Base-by-base conservation (phyloP, 2,329 filamentous ascomycete genomes). In the Fusarium sp. region DNA sequence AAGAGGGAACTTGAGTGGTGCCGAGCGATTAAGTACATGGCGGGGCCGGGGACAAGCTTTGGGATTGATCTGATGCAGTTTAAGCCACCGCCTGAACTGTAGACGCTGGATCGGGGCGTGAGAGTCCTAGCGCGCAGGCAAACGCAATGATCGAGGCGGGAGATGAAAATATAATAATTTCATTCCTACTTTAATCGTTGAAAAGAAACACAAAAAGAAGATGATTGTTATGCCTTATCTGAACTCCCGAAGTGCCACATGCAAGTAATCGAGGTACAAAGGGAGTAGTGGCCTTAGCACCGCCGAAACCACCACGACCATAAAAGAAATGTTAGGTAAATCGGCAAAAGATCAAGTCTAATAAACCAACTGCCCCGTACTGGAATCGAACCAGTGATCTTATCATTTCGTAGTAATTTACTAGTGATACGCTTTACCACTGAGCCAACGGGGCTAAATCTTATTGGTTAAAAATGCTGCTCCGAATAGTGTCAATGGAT, bases 401-500 rank as follows among this genome's bases (percentile, higher is more conserved):
- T 39, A 38, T 53, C 49, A 39, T 29, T 50, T 50, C 31, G 47
- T 20, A 8, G 7, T 4, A 14, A 0, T 2, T 7, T 53, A 53
- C 49, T 53, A 53, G 49, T 53, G 49, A 53, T 38, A 53, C 49
- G 49, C 49, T 53, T 38, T 53, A 53, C 49, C 33, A 53, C 49
- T 53, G 49, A 53, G 49, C 33, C 49, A 53, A 39, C 33, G 49
- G 33, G 49, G 33, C 49, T 27, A 14, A 17, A 39, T 9, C 2
- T 27, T 7, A 39, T 39, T 53, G 41, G 31, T 29, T 55, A 2
- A 4, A 0, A 27, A 4, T 0, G 2, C 0, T 3, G 2, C 3
- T 5, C 7, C 9, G 0, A n/a, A 3, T 8, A 11, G 13, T 3
- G 0, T 0, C 2, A 0, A 47, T 47, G 4, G 0, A 31, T 5